Conservation (phyloP, 129 eudicot species). For the Sambucus nigra region DNA sequence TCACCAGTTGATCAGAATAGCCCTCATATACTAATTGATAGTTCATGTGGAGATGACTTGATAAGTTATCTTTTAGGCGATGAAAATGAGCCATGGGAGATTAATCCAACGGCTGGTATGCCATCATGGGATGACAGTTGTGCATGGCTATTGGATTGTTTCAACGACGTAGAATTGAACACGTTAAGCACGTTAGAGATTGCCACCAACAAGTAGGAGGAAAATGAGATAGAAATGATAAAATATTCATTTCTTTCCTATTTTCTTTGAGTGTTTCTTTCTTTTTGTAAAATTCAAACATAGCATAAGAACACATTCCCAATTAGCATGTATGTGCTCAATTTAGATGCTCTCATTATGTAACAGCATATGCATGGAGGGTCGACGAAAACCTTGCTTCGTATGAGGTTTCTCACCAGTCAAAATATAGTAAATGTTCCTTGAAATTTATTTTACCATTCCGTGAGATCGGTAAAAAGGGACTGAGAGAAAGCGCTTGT, state of each 20-base stretch:
- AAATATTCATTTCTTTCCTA: too few relatives aligned
- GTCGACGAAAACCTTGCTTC: background rate
- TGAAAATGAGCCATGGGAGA: constrained; percentile 55
- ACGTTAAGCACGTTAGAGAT: constrained; percentile 33
- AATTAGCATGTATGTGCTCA: constrained; percentile 32
- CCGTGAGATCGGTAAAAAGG: too few relatives aligned
- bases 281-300: too few relatives aligned
- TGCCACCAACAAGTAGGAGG: constrained; percentile 25
- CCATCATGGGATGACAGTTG: constrained; percentile 57
- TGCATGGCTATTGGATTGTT: constrained; percentile 68
- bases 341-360: background rate
- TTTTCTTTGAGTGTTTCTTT: too few relatives aligned
- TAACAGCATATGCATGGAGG: background rate
- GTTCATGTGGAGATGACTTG: constrained; percentile 49
- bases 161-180: constrained; percentile 43
- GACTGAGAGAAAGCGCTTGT: background rate
- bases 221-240: too few relatives aligned
- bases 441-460: too few relatives aligned
- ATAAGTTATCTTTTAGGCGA: constrained; percentile 60
- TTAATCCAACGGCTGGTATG: constrained; percentile 18
- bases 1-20: constrained; percentile 21
- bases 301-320: too few relatives aligned
- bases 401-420: background rate
- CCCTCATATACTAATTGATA: constrained; percentile 23
- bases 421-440: background rate